Evolutionary conservation across 2,329 filamentous ascomycete genomes (phyloP).

Genomic region (Nigrospora osmanthi): DNA sequence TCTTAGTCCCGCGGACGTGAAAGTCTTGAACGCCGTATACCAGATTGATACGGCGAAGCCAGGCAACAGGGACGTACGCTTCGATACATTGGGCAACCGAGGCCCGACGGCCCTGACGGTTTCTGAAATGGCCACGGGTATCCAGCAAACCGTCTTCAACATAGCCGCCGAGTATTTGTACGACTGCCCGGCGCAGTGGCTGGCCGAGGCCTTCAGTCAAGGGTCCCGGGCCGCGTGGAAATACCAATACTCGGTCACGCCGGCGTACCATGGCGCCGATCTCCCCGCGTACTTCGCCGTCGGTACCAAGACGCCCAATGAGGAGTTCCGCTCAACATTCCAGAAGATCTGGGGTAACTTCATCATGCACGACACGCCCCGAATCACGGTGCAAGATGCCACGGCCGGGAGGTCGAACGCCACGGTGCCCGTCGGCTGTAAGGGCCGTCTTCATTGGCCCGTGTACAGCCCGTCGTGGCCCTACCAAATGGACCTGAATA

Average conservation of each 20-base stretch:
- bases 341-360: conserved; percentile 36
- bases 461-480: conserved; percentile 19
- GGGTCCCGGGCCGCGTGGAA: conserved; percentile 25
- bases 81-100: conserved; percentile 25
- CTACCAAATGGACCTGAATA: conserved; percentile 33
- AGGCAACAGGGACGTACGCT: conserved; percentile 12
- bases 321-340: conserved; percentile 12
- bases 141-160: conserved; percentile 38
- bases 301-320: no score
- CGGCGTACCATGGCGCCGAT: no score
- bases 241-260: not conserved
- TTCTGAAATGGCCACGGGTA: conserved; percentile 33
- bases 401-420: conserved; percentile 22
- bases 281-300: no score
- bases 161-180: conserved; percentile 42
- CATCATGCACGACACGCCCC: conserved; percentile 28
- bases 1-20: no score
- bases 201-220: conserved; percentile 31
- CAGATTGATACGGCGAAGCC: conserved; percentile 7
- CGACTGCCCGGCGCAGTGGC: conserved; percentile 41
- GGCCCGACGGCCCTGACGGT: conserved; percentile 36
- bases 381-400: conserved; percentile 21
- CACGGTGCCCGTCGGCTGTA: conserved; percentile 16
- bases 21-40: conserved; percentile 5
- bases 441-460: conserved; percentile 21